Percentiles rank a stretch among this genome's conserved stretches.
Conservation (phyloP, 1,284 basidiomycete species). For the Ustilago trichophora region DNA sequence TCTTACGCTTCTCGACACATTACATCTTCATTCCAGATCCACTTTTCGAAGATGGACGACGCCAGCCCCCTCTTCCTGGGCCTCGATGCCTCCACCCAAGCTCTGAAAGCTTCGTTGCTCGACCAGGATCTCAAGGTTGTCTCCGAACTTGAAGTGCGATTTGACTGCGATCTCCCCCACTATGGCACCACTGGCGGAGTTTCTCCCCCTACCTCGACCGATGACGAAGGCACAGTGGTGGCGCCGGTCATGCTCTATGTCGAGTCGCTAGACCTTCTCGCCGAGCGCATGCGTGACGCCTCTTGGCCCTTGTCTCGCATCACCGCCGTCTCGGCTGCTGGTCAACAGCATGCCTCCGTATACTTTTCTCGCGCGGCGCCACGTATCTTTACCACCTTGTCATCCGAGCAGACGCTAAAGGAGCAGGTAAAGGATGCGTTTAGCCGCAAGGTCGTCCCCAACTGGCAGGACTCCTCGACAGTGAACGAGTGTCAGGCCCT, state of each 20-base stretch:
- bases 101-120: conserved; percentile 77
- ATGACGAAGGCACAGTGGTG: conserved; percentile 71
- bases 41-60: conserved; percentile 7
- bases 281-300: conserved; percentile 75
- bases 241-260: conserved; percentile 85
- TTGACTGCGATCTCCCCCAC: conserved; percentile 79
- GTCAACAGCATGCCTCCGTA: conserved; percentile 91
- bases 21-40: too few relatives aligned
- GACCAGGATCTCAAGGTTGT: conserved; percentile 73
- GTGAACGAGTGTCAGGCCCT: conserved; percentile 77
- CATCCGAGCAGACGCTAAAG: conserved; percentile 71
- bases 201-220: conserved; percentile 15
- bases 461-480: conserved; percentile 93
- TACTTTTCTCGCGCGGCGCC: conserved; percentile 79
- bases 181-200: conserved; percentile 74
- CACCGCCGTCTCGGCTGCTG: conserved; percentile 77
- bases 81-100: conserved; percentile 86
- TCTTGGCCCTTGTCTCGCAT: conserved; percentile 74
- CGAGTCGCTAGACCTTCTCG: conserved; percentile 81
- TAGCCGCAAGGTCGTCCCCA: conserved; percentile 77
- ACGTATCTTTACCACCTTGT: conserved; percentile 71
- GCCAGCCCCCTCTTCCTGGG: conserved; percentile 76
- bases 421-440: conserved; percentile 72
- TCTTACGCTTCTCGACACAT: too few relatives aligned
- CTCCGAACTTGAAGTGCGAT: conserved; percentile 79